Base-by-base conservation (phyloP, 192 early-diverging fungal species). In the Backusella tuberculispora region DNA sequence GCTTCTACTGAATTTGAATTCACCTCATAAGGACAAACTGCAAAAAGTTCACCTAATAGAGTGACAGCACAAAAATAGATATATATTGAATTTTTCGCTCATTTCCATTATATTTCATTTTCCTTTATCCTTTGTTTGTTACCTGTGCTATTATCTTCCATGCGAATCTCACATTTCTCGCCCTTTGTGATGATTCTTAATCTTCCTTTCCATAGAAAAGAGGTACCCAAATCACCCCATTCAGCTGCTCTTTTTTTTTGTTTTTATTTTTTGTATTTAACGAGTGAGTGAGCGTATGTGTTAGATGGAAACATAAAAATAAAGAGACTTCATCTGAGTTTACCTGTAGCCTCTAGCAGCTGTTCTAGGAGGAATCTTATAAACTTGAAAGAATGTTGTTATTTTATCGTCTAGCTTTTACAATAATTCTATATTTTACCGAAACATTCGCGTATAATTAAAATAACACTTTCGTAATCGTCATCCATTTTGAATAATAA, bases 141-240 rank as follows among this genome's bases (percentile, higher is more conserved):
- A 85, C 84, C 85, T 40, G 86, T 87, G 13, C 71, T 75, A 14
- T 75, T 83, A 63, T 92, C 93, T 72, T 96, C 95, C 2, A 96
- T 86, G 38, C 89, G 85, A 69, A 96, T 92, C 71, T 83, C 85
- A 29, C 90, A 92, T 10, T 89, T 84, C 29, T 90, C 85, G 3
- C 91, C 90, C 41, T 85, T 83, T 1, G 88, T 83, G 63, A 94
- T 87, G 46, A 96, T 85, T 38, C 93, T 75, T 37, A 96, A 78
- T 17, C 95, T 85, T 10, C 94, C 95, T 46, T 88, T 89, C 94
- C 94, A 96, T 34, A 95, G 74, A 72, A 88, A 90, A 26, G 90
- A 77, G 15, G 19, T 85, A 13, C 83, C 88, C 12, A 92, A 89
- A 78, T 94, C 81, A 40, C 85, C 92, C 95, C 95, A 95, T 77